These are phyloP conservation scores for Verticillium nubilum DNA, from an alignment of 2,329 filamentous ascomycete genomes.

Conservation along the genomic window DNA sequence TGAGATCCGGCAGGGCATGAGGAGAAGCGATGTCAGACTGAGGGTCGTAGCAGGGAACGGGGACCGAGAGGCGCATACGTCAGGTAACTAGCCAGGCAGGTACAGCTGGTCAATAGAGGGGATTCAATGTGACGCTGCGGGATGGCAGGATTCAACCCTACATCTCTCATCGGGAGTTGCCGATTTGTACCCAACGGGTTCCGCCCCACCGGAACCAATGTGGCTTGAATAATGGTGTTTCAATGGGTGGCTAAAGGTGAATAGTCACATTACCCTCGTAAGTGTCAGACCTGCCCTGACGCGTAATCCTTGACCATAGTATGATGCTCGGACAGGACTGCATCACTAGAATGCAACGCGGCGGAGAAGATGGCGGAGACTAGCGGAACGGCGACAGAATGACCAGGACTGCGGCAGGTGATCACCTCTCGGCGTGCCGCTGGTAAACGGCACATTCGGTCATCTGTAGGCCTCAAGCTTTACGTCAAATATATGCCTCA, in stretches of 20 bases:
- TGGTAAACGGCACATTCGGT: neutral
- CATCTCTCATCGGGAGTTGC: neutral
- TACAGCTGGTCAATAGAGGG: neutral
- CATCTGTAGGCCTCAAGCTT: neutral
- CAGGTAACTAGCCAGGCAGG: neutral
- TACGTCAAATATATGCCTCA: neutral
- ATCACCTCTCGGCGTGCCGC: neutral
- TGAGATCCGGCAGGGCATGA: neutral
- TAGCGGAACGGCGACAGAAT: neutral
- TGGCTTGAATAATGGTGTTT: neutral
- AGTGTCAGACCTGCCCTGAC: neutral
- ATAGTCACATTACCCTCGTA: too few relatives aligned
- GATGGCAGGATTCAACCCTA: neutral
- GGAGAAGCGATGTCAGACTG: neutral
- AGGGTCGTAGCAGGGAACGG: neutral
- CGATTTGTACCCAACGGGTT: neutral
- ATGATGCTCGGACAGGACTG: neutral
- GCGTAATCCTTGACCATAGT: neutral
- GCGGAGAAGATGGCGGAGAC: neutral
- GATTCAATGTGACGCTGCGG: neutral
- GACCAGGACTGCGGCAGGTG: neutral
- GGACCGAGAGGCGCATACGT: neutral
- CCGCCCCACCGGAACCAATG: neutral
- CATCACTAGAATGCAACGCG: neutral
- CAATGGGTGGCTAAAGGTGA: too few relatives aligned